Evolutionary conservation across 345 rosid species (phyloP).

Genomic region (Eutrema heterophyllum): DNA sequence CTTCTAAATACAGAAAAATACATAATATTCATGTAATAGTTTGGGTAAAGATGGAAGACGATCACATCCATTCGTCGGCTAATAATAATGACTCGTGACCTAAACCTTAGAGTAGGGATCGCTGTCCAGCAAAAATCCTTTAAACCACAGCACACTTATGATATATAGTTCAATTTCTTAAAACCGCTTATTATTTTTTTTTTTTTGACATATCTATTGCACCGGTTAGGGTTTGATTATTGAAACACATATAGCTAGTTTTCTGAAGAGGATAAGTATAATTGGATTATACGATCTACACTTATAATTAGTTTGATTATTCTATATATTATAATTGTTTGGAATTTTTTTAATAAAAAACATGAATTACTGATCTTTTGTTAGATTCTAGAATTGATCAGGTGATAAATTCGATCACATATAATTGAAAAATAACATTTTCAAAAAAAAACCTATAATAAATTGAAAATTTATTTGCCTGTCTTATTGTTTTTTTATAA

Average conservation of each 20-base stretch:
- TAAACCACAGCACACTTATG: background rate
- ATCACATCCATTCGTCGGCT: constrained; percentile 24
- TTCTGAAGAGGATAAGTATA: background rate
- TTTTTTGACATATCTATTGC: background rate
- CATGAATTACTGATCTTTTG: background rate
- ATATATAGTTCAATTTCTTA: background rate
- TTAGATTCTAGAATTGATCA: background rate
- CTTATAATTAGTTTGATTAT: too few species aligned
- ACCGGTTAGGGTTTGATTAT: background rate
- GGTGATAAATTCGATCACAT: background rate
- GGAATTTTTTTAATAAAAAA: background rate
- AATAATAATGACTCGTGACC: constrained; percentile 37
- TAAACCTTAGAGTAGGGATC: constrained; percentile 27
- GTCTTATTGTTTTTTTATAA: background rate
- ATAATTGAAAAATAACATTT: background rate
- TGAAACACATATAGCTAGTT: background rate
- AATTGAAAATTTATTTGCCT: background rate
- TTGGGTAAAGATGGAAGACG: constrained; percentile 14
- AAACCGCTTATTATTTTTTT: background rate
- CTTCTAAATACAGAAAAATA: constrained; percentile 3
- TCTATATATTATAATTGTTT: too few species aligned
- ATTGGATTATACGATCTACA: background rate
- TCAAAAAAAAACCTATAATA: background rate
- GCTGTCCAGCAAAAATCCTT: constrained; percentile 13
- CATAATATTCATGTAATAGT: background rate